Base-by-base conservation (phyloP, 2,329 filamentous ascomycete genomes). In the Alternaria solani region DNA sequence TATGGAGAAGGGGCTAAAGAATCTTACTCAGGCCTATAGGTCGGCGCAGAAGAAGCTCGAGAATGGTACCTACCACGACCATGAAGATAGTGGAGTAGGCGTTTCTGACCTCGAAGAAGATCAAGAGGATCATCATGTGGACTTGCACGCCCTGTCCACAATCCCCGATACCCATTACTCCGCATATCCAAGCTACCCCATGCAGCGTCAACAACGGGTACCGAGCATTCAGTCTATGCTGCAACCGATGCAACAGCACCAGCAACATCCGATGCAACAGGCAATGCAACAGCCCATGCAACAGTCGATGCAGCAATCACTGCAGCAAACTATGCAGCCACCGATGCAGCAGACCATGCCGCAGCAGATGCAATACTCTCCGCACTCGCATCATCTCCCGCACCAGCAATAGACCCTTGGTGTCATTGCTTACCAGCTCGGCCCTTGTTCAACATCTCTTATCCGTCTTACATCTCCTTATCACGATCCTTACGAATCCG, bases 1-100 rank as follows among this genome's bases (percentile, higher is more conserved):
- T 80, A 92, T 95, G 88, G 89, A 91, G 76, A 91, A 91, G 73
- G 92, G 92, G 36, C 82, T 94, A 70, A 94, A 93, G 81, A 93
- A 92, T 78, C 85, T 95, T 59, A 89, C 90, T 75, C 88, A 88
- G 69, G 87, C 88, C 53, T 85, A 88, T 65, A 87, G 91, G 63
- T 86, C 89, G 57, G 87, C 86, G 59, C 84, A 86, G 59, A 89
- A 89, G 71, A 89, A 88, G 80, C 87, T 86, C 83, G 68, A 68
- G 55, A 67, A 69, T 70, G 80, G 79, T 80, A 81, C 73, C 71
- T 78, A 80, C 72, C 74, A 74, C 68, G 78, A 81, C 67, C 76
- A 81, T 81, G 89, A 91, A 81, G 90, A 92, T 81, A 90, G 87
- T 81, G 89, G 88, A 74, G 86, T 91, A 81, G 89, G 86, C 67